These are phyloP conservation scores for Amanita phalloides DNA, from an alignment of 768 basidiomycete species.

Conservation along the genomic window DNA sequence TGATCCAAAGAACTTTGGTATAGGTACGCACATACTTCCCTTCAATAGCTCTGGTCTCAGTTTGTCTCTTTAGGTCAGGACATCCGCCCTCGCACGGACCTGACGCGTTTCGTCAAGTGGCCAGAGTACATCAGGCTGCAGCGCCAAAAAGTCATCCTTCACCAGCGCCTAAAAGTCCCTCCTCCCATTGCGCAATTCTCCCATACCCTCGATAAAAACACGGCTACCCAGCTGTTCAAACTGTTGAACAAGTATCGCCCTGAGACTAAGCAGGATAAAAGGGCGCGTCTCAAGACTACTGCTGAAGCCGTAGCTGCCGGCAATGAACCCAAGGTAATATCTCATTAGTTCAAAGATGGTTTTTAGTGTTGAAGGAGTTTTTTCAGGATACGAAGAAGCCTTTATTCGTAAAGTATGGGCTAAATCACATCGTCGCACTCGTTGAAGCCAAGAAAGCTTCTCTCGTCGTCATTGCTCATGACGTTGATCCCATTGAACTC, in stretches of 20 bases:
- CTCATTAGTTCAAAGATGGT: background rate
- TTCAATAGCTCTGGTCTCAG: background rate
- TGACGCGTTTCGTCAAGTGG: constrained; percentile 99
- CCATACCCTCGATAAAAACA: constrained; percentile 99
- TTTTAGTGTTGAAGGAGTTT: background rate
- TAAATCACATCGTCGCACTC: constrained; percentile 95
- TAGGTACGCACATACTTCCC: constrained; percentile 47
- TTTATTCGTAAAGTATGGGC: constrained; percentile 88
- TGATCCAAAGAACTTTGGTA: constrained; percentile 86
- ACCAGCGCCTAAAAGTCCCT: constrained; percentile 96
- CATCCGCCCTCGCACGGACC: constrained; percentile 78
- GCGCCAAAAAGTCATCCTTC: constrained; percentile 95
- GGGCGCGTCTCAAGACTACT: constrained; percentile 73
- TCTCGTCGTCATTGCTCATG: constrained; percentile 92
- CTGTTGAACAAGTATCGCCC: constrained; percentile 96
- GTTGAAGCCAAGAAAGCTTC: constrained; percentile 96
- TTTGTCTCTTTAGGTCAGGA: constrained; percentile 64
- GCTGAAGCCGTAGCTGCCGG: constrained; percentile 74
- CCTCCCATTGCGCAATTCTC: constrained; percentile 97
- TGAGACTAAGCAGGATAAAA: constrained; percentile 95
- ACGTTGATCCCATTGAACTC: constrained; percentile 98
- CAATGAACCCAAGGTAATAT: constrained; percentile 47
- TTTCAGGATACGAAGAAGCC: constrained; percentile 85
- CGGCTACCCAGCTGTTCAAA: constrained; percentile 96
- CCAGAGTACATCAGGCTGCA: constrained; percentile 97